Evolutionary conservation across 176 grass and related monocot genomes (phyloP).

Genomic region (Otatea glauca): DNA sequence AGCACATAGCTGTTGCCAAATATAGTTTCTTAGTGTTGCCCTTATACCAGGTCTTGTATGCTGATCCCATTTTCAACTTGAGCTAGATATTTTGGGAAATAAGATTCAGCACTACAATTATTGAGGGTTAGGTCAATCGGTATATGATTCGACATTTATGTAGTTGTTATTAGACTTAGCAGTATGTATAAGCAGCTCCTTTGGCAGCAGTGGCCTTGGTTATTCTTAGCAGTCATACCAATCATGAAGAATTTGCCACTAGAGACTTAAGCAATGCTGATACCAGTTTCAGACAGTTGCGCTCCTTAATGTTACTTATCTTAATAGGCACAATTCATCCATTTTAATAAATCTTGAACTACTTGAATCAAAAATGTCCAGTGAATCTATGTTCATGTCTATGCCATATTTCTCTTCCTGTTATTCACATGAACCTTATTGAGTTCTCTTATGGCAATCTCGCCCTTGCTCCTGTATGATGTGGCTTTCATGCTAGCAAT

Average conservation of each 20-base stretch:
- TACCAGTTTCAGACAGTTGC: not conserved
- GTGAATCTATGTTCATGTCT: not conserved
- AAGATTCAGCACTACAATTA: no score
- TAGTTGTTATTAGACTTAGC: no score
- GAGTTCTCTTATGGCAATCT: not conserved
- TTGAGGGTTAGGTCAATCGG: no score
- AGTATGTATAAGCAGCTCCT: no score
- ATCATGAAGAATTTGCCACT: not conserved
- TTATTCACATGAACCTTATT: conserved; percentile 12
- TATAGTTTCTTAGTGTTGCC: conserved; percentile 11
- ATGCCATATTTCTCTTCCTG: conserved; percentile 8
- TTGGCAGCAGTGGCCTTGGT: no score
- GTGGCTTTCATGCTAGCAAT: conserved; percentile 16
- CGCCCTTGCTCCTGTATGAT: not conserved
- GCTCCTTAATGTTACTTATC: not conserved
- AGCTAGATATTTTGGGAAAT: conserved; percentile 28
- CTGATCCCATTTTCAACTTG: no score
- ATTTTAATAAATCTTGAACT: not conserved
- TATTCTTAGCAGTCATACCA: conserved; percentile 11
- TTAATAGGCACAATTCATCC: not conserved
- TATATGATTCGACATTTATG: no score
- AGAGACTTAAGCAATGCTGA: not conserved
- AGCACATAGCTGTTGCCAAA: conserved; percentile 36
- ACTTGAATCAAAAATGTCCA: not conserved
- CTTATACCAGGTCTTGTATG: not conserved